A percentile compares a stretch with the other conserved stretches of the same genome.
Evolutionary conservation across 2,329 filamentous ascomycete species (phyloP).

Genomic region (Ceratocystis smalleyi): DNA sequence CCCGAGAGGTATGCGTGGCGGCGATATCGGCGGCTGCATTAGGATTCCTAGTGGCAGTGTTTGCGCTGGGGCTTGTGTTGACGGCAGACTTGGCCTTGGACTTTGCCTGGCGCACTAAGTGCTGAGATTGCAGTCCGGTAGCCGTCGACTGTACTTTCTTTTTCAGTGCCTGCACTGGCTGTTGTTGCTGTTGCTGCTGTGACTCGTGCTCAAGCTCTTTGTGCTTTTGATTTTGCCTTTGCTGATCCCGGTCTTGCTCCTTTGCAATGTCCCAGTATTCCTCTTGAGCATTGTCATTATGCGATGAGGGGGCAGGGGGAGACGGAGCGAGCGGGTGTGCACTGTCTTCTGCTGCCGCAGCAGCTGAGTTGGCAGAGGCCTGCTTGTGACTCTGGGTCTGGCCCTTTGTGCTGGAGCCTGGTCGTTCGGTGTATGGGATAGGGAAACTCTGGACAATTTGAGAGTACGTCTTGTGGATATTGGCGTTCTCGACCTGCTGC

Average conservation of each 20-base stretch:
- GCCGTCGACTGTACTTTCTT: neutral
- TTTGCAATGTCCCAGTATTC: constrained; percentile 5
- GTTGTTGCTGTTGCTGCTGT: neutral
- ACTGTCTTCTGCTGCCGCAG: constrained; percentile 1
- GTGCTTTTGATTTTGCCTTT: neutral
- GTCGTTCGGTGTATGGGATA: neutral
- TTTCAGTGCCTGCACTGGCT: neutral
- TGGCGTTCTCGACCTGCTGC: neutral
- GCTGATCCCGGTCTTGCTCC: neutral
- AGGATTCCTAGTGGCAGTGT: neutral
- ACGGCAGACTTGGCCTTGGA: neutral
- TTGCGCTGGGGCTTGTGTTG: neutral
- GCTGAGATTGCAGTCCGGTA: neutral
- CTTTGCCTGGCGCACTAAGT: neutral
- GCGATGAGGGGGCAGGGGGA: neutral
- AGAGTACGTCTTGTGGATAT: neutral
- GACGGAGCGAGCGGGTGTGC: neutral
- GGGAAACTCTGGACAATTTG: neutral
- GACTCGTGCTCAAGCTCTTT: too few relatives aligned
- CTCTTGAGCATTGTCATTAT: neutral
- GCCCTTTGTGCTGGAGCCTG: neutral
- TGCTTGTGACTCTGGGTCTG: neutral
- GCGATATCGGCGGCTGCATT: constrained; percentile 21
- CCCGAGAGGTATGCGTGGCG: constrained; percentile 32
- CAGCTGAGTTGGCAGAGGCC: neutral